Evolutionary conservation across 176 grass and related monocot genomes (phyloP), one percentile per base, ranked within the genome.

Genomic region (Ensete glaucum): DNA sequence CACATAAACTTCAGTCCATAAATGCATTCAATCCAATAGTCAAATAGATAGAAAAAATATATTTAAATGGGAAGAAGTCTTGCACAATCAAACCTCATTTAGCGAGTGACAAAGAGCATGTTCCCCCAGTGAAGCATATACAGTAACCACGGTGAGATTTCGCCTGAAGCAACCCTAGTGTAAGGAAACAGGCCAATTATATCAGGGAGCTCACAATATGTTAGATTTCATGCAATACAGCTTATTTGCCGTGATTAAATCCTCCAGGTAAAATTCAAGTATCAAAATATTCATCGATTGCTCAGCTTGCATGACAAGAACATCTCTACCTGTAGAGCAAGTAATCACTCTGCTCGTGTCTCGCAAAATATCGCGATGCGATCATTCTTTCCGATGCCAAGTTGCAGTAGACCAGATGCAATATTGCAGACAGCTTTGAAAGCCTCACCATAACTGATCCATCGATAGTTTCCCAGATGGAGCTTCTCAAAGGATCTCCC

Each of bases 71-170:
- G 29, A 4, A 43, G 34, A 43, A 43, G 34, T 43, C 34, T 43
- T 4, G 34, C 4, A 43, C 34, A 43, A 43, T 43, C 84, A 16
- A 77, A 99, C 90, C 90, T 99, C 90, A 71, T 99, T 94, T 81
- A 99, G 78, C 27, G 95, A 99, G 78, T 99, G 86, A 77, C 95
- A 94, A 52, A 99, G 82, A 1, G 90, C 95, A 62, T 76, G 90
- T 76, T 94, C 88, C 16, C 95, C 95, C 76, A 99, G 82, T 26
- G 95, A 94, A 71, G 95, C 78, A 87, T 99, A 99, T 57, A 94
- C 91, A n/a, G 90, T 97, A 67, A 97, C 84, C 24, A 97, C 90
- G 7, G 94, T 77, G 74, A 90, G 65, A 83, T 74, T 93, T 81
- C 81, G 79, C 77, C 94, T 97, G 87, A 97, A 97, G 84, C 94